Evolutionary conservation across 208 protist species (phyloP).

Genomic region (Trypanosoma melophagium): DNA sequence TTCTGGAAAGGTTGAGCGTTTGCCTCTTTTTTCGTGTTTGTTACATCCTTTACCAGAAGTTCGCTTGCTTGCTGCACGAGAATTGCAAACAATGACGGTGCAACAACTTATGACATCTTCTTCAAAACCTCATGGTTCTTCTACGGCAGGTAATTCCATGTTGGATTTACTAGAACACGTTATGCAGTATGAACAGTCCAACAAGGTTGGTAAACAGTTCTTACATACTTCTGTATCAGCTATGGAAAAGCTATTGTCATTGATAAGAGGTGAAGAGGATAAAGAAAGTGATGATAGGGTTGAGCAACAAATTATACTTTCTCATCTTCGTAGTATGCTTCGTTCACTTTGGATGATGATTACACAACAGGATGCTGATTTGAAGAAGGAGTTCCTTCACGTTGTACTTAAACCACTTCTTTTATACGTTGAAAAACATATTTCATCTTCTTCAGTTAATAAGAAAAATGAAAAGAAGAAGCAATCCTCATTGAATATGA

Average conservation of each 20-base stretch:
- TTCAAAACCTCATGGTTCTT: constrained; percentile 5
- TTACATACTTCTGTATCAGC: constrained; percentile 17
- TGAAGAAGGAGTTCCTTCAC: constrained; percentile 25
- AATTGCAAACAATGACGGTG: constrained; percentile 49
- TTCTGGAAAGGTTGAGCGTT: constrained; percentile 31
- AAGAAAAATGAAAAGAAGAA: not conserved
- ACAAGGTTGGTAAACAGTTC: constrained; percentile 25
- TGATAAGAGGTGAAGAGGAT: constrained; percentile 16
- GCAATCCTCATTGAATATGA: not conserved
- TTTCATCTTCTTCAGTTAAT: not conserved
- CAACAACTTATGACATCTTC: constrained; percentile 36
- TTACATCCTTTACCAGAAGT: constrained; percentile 71
- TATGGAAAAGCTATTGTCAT: constrained; percentile 15
- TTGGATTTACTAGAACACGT: constrained; percentile 57
- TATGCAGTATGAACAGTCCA: constrained; percentile 32
- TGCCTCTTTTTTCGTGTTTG: constrained; percentile 83
- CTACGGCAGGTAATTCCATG: constrained; percentile 34
- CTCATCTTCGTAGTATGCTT: constrained; percentile 25
- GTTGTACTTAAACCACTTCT: constrained; percentile 28
- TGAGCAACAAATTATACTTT: constrained; percentile 9
- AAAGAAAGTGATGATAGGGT: not conserved
- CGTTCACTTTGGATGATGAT: constrained; percentile 34
- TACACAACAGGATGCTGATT: constrained; percentile 4
- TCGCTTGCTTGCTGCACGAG: constrained; percentile 48
- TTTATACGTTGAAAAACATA: constrained; percentile 3